Conservation (phyloP, 306 rosid species). For the Acacia melanoxylon region DNA sequence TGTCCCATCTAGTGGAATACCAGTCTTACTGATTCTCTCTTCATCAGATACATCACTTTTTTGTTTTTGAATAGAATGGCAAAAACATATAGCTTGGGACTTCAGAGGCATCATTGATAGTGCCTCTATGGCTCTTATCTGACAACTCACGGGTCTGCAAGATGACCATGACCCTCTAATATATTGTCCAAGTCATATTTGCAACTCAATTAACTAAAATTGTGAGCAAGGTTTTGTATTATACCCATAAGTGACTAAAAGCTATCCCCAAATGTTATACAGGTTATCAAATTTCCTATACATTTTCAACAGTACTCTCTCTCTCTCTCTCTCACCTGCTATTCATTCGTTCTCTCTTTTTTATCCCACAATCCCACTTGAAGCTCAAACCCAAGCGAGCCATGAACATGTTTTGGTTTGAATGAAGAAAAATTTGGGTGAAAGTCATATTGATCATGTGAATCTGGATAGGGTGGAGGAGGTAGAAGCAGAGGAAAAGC, state of each 20-base stretch:
- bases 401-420: slow-evolving; percentile 6
- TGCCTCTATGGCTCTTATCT: not conserved
- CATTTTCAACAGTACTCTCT: not conserved
- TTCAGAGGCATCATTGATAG: not conserved
- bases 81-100: no score
- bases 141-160: not conserved
- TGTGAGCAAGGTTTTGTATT: not conserved
- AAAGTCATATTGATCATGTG: slow-evolving; percentile 50
- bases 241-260: not conserved
- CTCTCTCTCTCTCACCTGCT: not conserved
- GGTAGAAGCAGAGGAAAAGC: slow-evolving; percentile 32
- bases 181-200: not conserved
- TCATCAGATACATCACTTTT: not conserved
- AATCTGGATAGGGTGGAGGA: slow-evolving; percentile 45
- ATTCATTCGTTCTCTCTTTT: not conserved
- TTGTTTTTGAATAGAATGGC: no score
- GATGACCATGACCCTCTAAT: not conserved
- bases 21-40: not conserved
- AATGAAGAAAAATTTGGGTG: slow-evolving; percentile 3
- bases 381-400: slow-evolving; percentile 22
- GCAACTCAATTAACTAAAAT: not conserved
- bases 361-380: slow-evolving; percentile 4
- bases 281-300: not conserved
- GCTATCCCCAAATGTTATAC: not conserved
- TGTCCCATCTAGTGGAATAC: not conserved